A percentile compares a stretch with the other conserved stretches of the same genome.
Evolutionary conservation across 2,329 filamentous ascomycete species (phyloP).

Genomic region (Hymenoscyphus fructigenus): DNA sequence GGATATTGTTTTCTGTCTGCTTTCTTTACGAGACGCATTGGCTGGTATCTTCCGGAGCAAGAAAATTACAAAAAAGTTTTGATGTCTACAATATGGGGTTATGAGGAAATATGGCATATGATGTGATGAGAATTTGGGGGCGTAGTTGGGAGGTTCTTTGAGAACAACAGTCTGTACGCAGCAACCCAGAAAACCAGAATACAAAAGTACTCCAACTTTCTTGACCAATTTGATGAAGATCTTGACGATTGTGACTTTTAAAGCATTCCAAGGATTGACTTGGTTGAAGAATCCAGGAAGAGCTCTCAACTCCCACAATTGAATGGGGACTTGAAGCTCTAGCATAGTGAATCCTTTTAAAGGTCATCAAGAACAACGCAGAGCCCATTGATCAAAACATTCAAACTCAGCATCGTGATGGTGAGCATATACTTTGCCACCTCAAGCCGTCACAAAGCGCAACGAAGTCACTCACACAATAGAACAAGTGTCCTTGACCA

Average conservation of each 20-base stretch:
- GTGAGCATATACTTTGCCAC: neutral
- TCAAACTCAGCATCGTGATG: neutral
- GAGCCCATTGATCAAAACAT: neutral
- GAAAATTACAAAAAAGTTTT: conserved; percentile 10
- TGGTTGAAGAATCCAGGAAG: no score
- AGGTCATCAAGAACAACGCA: no score
- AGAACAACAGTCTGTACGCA: conserved; percentile 6
- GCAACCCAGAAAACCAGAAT: neutral
- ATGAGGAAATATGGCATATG: conserved; percentile 26
- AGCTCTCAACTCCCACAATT: no score
- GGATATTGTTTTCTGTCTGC: conserved; percentile 15
- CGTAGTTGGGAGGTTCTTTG: neutral
- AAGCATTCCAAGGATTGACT: neutral
- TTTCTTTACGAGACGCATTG: conserved; percentile 12
- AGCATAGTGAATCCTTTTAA: neutral
- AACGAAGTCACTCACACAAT: neutral
- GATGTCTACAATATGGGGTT: conserved; percentile 13
- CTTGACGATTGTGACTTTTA: neutral
- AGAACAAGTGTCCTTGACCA: neutral
- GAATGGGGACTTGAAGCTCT: no score
- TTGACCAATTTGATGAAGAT: neutral
- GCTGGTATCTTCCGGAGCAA: neutral
- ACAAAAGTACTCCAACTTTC: neutral
- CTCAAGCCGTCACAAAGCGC: conserved; percentile 1
- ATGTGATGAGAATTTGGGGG: conserved; percentile 24